Evolutionary conservation across 768 basidiomycete genomes (phyloP), one percentile per base, ranked within the genome.

Genomic region (Floccularia luteovirens): DNA sequence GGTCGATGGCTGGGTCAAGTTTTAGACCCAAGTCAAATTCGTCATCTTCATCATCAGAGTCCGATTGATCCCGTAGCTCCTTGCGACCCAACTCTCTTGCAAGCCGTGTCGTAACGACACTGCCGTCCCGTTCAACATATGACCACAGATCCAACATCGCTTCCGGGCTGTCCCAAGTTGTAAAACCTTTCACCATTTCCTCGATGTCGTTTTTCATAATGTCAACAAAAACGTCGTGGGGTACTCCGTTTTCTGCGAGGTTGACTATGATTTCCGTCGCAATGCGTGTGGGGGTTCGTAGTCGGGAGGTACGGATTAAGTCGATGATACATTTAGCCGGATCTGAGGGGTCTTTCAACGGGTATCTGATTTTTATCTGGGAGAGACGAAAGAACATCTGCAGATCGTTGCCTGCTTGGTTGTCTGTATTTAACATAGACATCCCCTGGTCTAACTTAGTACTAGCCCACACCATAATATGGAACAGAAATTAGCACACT

Each of bases 231-330:
- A 66, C 53, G 0, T 31, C 3, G 20, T 55, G 43, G 4, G 69
- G 65, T 2, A 85, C 80, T 0, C 75, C 75, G 48, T 83, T 83
- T 41, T 82, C 79, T 0, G 72, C 64, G 4, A 83, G 60, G 50
- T 82, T 82, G 36, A 80, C 70, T 25, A 82, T 74, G 0, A 68
- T 73, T 47, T 85, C 79, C 1, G 64, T 56, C 1, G 77, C 73
- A 4, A 83, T 59, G 5, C 63, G 59, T 4, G 66, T 60, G 1
- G 72, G 67, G 1, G 64, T 61, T 13, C 60, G 58, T 45, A 79
- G 54, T 11, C 72, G 69, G 0, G 77, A 70, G 0, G 66, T 56
- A 0, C 69, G 58, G 7, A 76, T 56, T 17, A 74, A 44, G 36
- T 76, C 74, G 30, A 75, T 54, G 2, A 61, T 67, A 10, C 56